Base-by-base conservation (phyloP, 306 rosid species). In the Inga oerstediana region DNA sequence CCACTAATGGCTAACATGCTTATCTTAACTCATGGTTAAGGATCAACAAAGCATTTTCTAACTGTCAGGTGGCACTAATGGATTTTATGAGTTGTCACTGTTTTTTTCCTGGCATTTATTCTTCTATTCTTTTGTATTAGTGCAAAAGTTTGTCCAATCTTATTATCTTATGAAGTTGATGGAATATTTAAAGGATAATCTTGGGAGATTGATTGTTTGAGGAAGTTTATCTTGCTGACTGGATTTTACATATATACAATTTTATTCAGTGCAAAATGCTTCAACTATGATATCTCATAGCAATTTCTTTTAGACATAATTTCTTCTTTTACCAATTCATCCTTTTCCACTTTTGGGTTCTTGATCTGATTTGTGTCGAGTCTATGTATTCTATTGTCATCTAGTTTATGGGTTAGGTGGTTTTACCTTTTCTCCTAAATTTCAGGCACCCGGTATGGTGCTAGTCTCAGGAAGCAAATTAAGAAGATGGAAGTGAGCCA, bases 401-500 rank as follows among this genome's bases (percentile, higher is more conserved):
- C 12, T 16, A 22, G 39, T 30, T 24, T 20, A 32, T 27, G 17
- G 69, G 39, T 64, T 58, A 8, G 65, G 32, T 59, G 22, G 65
- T 22, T 32, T 22, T 3, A 37, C 41, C 41, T 37, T 8, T 83
- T 61, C 39, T 82, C 11, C 76, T 15, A 5, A 49, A 35, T 64
- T 85, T 64, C 83, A 93, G 97, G 96, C 72, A 91, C 96, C 83
- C 88, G 96, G 46, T 93, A 93, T 90, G 97, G 97, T 85, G 97
- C 97, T 74, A 93, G 97, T 93, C 16, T 93, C 44, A 91, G 96
- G 91, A 93, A 91, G 88, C 97, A 93, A 79, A 93, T 93, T 78
- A 93, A 93, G 89, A 93, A 90, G 91, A 93, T 93, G 97, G 97
- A 93, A 72, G 93, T 93, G 68, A 90, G 93, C 77, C 98, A 93